phyloP scores from a whole-genome alignment of 2,329 filamentous ascomycete genomes.

The Rutstroemia sp. region DNA sequence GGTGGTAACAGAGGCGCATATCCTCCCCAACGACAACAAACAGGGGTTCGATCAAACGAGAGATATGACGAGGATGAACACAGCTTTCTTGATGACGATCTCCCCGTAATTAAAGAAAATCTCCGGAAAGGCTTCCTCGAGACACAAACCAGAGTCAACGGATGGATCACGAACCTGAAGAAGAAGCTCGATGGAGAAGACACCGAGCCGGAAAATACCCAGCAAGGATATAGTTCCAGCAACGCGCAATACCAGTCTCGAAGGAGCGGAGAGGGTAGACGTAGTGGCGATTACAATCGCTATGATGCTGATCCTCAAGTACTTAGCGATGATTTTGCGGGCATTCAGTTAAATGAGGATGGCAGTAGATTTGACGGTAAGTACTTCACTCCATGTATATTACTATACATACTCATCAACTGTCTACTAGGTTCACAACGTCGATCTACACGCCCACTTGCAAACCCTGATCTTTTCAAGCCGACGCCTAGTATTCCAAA shows the following conservation, averaged over 20 bases:
- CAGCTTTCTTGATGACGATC: slow-evolving; percentile 92
- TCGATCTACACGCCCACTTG: slow-evolving; percentile 55
- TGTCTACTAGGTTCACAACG: slow-evolving; percentile 42
- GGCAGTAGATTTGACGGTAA: slow-evolving; percentile 44
- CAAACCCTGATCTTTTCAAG: slow-evolving; percentile 78
- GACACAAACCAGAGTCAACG: slow-evolving; percentile 87
- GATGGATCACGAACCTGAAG: slow-evolving; percentile 84
- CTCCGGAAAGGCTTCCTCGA: slow-evolving; percentile 91
- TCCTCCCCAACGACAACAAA: slow-evolving; percentile 38
- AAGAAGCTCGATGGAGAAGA: slow-evolving; percentile 92
- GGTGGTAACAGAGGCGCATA: slow-evolving; percentile 28
- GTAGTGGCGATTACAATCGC: slow-evolving; percentile 80
- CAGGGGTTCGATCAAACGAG: slow-evolving; percentile 46
- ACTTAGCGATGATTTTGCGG: slow-evolving; percentile 80
- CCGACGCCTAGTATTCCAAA: slow-evolving; percentile 41
- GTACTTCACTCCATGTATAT: not conserved
- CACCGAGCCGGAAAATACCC: slow-evolving; percentile 38
- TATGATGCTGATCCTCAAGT: slow-evolving; percentile 94
- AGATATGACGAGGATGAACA: slow-evolving; percentile 60
- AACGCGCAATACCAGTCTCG: slow-evolving; percentile 28
- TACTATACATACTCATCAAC: slow-evolving; percentile 20
- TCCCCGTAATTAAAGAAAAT: slow-evolving; percentile 88
- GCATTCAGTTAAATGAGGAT: slow-evolving; percentile 58
- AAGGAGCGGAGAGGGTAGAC: slow-evolving; percentile 56
- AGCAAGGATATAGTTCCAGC: slow-evolving; percentile 28